These are phyloP conservation scores for Russula emetica DNA, from an alignment of 768 basidiomycete genomes.

Conservation along the genomic window DNA sequence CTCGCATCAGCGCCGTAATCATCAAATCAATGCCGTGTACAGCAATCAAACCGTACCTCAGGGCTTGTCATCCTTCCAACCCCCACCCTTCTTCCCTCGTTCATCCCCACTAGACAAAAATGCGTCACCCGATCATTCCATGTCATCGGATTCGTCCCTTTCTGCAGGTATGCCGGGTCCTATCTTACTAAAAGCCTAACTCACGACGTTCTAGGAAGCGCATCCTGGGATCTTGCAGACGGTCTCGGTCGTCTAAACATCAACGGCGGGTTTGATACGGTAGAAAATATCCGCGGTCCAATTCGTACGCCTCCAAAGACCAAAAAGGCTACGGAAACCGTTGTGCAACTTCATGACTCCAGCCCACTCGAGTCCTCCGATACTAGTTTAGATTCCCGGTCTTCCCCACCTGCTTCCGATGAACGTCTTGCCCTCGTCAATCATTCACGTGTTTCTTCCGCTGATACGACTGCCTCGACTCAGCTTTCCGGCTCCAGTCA, in stretches of 20 bases:
- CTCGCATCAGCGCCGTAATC: slow-evolving; percentile 28
- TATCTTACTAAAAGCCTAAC: slow-evolving; percentile 54
- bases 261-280: slow-evolving; percentile 49
- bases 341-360: slow-evolving; percentile 55
- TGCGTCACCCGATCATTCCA: slow-evolving; percentile 34
- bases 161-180: slow-evolving; percentile 51
- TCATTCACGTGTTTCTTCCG: slow-evolving; percentile 81
- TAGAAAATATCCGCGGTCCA: slow-evolving; percentile 38
- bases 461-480: slow-evolving; percentile 64
- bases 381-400: slow-evolving; percentile 57
- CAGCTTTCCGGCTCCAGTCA: slow-evolving; percentile 53
- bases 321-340: slow-evolving; percentile 48
- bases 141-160: slow-evolving; percentile 31
- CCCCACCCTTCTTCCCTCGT: slow-evolving; percentile 25
- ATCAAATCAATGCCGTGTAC: slow-evolving; percentile 28
- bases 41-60: slow-evolving; percentile 27
- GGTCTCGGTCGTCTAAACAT: slow-evolving; percentile 72
- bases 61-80: slow-evolving; percentile 26
- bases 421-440: slow-evolving; percentile 56
- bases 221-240: slow-evolving; percentile 63
- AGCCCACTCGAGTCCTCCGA: slow-evolving; percentile 72
- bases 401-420: slow-evolving; percentile 62
- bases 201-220: slow-evolving; percentile 48
- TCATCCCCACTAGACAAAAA: slow-evolving; percentile 26
- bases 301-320: slow-evolving; percentile 68